phyloP scores from a whole-genome alignment of 1,139 yeast genomes.

The Diutina pseudorugosa region DNA sequence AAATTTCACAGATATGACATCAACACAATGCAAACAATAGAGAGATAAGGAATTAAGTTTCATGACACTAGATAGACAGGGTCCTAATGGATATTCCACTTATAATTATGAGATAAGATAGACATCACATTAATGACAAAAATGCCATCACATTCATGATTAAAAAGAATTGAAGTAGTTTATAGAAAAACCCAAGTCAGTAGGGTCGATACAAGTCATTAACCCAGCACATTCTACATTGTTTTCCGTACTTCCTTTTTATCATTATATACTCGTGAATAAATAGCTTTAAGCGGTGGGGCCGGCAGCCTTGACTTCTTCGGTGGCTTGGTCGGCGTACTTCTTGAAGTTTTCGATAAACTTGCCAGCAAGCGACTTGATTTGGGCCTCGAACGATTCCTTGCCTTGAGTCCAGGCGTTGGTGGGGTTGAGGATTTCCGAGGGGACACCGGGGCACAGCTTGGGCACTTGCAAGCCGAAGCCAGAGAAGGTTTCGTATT shows the following conservation, averaged over 20 bases:
- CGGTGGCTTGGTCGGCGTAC: conserved; percentile 73
- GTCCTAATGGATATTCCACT: too few species aligned
- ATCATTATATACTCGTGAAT: conserved; percentile 1
- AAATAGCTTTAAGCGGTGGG: conserved; percentile 25
- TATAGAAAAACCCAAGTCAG: too few species aligned
- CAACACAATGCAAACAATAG: too few species aligned
- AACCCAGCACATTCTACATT: too few species aligned
- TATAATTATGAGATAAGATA: too few species aligned
- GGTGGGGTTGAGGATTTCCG: conserved; percentile 78
- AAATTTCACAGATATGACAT: too few species aligned
- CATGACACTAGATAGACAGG: too few species aligned
- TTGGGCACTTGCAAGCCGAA: conserved; percentile 86
- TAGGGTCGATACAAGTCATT: too few species aligned
- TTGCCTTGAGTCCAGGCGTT: conserved; percentile 71
- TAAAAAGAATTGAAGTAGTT: too few species aligned
- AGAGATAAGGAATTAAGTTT: too few species aligned
- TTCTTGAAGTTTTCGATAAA: conserved; percentile 80
- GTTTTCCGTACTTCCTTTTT: neutral
- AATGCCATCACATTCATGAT: too few species aligned
- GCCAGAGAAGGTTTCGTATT: conserved; percentile 74
- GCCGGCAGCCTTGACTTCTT: conserved; percentile 88
- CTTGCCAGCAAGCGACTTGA: conserved; percentile 59
- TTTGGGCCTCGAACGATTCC: conserved; percentile 57
- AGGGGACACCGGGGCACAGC: conserved; percentile 70
- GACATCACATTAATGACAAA: too few species aligned